Evolutionary conservation across 1,284 basidiomycete genomes (phyloP).

Genomic region (Pyrrhoderma noxium): DNA sequence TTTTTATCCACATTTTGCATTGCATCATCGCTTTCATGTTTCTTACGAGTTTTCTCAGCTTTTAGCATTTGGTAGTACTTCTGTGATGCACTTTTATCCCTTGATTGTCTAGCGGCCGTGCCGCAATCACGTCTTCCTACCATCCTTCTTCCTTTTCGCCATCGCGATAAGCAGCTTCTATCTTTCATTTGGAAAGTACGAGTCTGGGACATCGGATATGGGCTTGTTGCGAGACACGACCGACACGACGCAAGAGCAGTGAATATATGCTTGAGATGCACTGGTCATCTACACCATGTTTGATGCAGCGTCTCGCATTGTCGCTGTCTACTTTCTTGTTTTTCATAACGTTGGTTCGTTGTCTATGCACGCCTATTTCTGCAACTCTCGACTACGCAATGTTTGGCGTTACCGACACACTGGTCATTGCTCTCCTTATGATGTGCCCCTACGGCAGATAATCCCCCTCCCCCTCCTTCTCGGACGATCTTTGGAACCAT

Average conservation of each 20-base stretch:
- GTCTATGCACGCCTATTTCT: constrained; percentile 15
- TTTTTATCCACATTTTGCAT: constrained; percentile 8
- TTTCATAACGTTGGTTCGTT: constrained; percentile 17
- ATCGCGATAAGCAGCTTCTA: no score
- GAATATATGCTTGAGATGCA: constrained; percentile 12
- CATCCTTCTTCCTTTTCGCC: background rate
- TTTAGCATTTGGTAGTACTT: constrained; percentile 10
- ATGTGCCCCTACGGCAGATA: constrained; percentile 15
- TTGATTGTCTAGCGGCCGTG: constrained; percentile 11
- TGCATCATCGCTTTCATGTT: constrained; percentile 10
- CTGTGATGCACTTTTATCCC: constrained; percentile 13
- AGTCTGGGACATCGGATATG: constrained; percentile 14
- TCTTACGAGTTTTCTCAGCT: constrained; percentile 4
- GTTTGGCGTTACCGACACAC: constrained; percentile 16
- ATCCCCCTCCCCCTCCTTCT: background rate
- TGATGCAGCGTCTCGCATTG: constrained; percentile 14
- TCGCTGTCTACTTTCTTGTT: constrained; percentile 19
- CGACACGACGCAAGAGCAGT: constrained; percentile 20
- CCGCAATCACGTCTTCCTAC: background rate
- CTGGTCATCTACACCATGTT: constrained; percentile 14
- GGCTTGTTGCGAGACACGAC: constrained; percentile 17
- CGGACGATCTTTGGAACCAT: constrained; percentile 6
- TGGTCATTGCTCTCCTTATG: constrained; percentile 14
- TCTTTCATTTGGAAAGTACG: constrained; percentile 12
- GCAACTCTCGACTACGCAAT: constrained; percentile 13